Percentiles rank a stretch among this genome's conserved stretches.
Conservation (phyloP, 1,284 basidiomycete species). For the Salmacisia buchloeana region DNA sequence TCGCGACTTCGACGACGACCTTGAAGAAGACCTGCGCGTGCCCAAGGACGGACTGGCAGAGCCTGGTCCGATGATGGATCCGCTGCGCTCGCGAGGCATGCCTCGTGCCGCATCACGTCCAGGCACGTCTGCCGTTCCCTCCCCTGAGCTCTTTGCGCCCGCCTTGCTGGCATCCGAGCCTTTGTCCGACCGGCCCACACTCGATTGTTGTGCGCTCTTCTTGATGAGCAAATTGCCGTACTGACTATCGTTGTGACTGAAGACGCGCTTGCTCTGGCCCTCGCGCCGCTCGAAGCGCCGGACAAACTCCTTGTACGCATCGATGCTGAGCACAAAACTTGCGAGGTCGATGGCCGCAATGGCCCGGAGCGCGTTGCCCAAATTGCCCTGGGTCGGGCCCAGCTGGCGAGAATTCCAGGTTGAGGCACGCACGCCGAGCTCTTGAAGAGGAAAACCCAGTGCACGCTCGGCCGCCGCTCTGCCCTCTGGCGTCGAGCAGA, state of each 20-base stretch:
- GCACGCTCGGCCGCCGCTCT: constrained; percentile 28
- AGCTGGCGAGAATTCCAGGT: constrained; percentile 12
- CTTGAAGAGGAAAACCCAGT: constrained; percentile 18
- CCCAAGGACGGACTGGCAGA: neutral
- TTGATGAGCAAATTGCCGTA: constrained; percentile 43
- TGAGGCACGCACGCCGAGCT: constrained; percentile 14
- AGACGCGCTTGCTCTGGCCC: constrained; percentile 40
- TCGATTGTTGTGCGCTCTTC: constrained; percentile 12
- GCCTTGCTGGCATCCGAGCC: neutral
- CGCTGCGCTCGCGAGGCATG: constrained; percentile 28
- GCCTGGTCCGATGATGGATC: constrained; percentile 9
- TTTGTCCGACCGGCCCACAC: neutral
- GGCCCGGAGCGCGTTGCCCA: constrained; percentile 29
- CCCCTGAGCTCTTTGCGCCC: neutral
- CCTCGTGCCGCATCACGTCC: constrained; percentile 8
- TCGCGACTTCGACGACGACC: constrained; percentile 20
- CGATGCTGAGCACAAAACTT: constrained; percentile 30
- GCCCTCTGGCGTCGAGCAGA: constrained; percentile 32
- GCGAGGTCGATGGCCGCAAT: constrained; percentile 40
- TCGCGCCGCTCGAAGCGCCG: constrained; percentile 37
- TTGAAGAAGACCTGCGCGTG: neutral
- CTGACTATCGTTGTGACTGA: constrained; percentile 47
- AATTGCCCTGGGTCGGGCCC: constrained; percentile 23
- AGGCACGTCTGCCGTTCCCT: neutral
- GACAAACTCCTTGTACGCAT: constrained; percentile 39